phyloP scores from a whole-genome alignment of 345 rosid species.

The Acer saccharum region DNA sequence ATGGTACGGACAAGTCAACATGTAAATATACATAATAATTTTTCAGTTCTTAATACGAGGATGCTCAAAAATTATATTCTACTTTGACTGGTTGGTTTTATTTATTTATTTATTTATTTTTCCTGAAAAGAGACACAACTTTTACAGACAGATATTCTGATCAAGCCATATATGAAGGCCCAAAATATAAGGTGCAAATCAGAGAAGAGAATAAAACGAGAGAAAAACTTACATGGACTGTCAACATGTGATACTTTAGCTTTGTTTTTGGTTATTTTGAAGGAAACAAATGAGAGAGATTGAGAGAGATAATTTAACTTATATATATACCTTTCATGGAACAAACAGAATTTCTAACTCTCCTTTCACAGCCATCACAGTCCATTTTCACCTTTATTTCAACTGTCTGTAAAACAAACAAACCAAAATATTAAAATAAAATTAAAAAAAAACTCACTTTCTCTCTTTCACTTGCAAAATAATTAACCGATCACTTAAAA shows the following conservation, averaged over 20 bases:
- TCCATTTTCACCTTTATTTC: slow-evolving; percentile 68
- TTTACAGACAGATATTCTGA: background rate
- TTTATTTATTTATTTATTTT: too few relatives aligned
- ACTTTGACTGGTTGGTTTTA: background rate
- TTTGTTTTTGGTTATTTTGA: background rate
- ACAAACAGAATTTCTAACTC: slow-evolving; percentile 43
- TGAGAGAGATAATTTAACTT: background rate
- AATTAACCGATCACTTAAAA: background rate
- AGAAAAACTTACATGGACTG: too few relatives aligned
- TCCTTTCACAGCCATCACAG: slow-evolving; percentile 62
- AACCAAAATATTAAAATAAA: background rate
- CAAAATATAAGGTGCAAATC: background rate
- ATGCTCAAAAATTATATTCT: background rate
- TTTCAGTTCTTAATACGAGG: background rate
- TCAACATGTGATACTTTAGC: too few relatives aligned
- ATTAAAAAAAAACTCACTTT: too few relatives aligned
- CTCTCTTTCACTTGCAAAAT: background rate
- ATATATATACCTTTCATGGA: slow-evolving; percentile 40
- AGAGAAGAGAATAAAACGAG: background rate
- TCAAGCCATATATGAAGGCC: background rate
- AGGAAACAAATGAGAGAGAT: background rate
- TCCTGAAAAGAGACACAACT: too few relatives aligned
- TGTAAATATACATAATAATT: too few relatives aligned
- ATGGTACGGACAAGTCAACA: background rate
- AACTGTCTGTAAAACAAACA: slow-evolving; percentile 38